A percentile compares a stretch with the other conserved stretches of the same genome.
These are phyloP conservation scores for Backusella westeae DNA, from an alignment of 192 early-diverging fungal genomes.

Conservation along the genomic window DNA sequence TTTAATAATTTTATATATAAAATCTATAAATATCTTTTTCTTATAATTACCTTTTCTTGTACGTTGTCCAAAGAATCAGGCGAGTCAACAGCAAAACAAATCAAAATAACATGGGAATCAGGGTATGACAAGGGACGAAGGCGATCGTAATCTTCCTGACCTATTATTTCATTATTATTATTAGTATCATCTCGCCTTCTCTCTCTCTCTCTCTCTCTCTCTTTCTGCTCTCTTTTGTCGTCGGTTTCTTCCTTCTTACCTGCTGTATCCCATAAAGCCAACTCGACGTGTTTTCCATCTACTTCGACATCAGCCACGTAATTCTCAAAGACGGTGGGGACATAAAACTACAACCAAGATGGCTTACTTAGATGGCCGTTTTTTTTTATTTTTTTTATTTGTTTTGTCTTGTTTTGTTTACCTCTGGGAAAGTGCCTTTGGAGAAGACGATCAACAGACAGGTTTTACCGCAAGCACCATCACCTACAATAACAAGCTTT, in stretches of 20 bases:
- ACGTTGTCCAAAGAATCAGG: conserved; percentile 84
- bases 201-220: neutral
- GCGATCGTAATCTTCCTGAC: conserved; percentile 96
- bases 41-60: conserved; percentile 50
- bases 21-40: neutral
- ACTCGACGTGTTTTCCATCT: conserved; percentile 81
- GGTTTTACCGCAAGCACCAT: conserved; percentile 92
- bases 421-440: conserved; percentile 84
- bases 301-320: conserved; percentile 87
- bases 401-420: conserved; percentile 83
- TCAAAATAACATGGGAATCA: conserved; percentile 89
- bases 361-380: conserved; percentile 72
- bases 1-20: neutral
- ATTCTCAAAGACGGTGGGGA: conserved; percentile 96
- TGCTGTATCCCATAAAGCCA: conserved; percentile 97
- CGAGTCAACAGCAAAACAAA: conserved; percentile 89
- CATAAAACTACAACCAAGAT: conserved; percentile 47
- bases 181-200: neutral
- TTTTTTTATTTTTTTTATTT: conserved; percentile 84
- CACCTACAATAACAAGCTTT: conserved; percentile 93
- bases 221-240: no score
- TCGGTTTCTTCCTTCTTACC: conserved; percentile 12
- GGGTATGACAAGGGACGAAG: conserved; percentile 90
- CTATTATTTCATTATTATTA: conserved; percentile 33
- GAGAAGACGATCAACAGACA: conserved; percentile 85